Evolutionary conservation across 345 rosid genomes (phyloP), one percentile per base, ranked within the genome.

Genomic region (Capsella bursapastoris): DNA sequence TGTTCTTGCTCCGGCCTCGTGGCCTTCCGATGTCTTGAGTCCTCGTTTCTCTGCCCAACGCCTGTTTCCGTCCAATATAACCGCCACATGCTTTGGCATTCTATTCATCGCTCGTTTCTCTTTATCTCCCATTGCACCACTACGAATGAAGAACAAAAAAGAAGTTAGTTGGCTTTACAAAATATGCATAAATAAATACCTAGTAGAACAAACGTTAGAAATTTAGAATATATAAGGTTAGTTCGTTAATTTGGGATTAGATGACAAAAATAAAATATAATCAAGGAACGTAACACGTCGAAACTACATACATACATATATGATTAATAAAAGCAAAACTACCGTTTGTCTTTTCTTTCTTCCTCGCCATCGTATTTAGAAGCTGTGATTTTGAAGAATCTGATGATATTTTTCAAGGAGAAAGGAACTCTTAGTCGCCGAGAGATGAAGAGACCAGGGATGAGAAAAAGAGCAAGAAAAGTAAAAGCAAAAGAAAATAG

Each of bases 81-180:
- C 71, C 40, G 97, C 91, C 64, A 91, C 96, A 66, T 91, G 96
- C 64, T 78, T 83, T 48, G 97, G 96, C 84, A 89, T 64, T 53
- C 3, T 41, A 25, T 41, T 25, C 27, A 65, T 55, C 48, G 75
- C 81, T 25, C 67, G 87, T 56, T 79, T 68, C 72, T 48, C 69
- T 61, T 41, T 73, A 27, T 51, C 66, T 7, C 61, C 55, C 15
- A 44, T 34, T 7, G 47, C 3, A 18, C 43, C 13, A 55, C 79
- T 76, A 52, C 58, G 34, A 40, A 58, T 50, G 5, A 44, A n/a
- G n/a, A 15, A 5, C 14, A 57, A 10, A 52, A 25, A 5, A 13
- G 4, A 0, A 4, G 18, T 14, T 38, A 7, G 27, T 29, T 38
- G 16, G 10, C 59, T 38, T 49, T 60, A 9, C 45, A 72, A 60